Conservation (phyloP, 176 grass and related monocot genomes). For the Triticum aestivum region DNA sequence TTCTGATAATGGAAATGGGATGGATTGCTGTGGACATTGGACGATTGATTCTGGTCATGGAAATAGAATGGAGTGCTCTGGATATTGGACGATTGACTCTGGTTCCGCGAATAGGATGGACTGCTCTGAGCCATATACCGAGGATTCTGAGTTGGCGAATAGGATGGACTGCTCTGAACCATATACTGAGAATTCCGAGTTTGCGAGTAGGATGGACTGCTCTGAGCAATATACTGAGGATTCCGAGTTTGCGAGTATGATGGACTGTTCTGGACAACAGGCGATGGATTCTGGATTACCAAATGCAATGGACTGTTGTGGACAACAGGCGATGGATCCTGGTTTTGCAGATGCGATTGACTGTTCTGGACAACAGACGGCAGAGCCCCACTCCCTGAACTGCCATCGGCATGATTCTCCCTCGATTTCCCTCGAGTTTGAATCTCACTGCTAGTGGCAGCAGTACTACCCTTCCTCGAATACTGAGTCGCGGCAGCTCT, state of each 20-base stretch:
- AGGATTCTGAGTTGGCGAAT: background rate
- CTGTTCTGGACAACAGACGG: background rate
- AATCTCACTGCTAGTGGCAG: background rate
- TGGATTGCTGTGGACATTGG: background rate
- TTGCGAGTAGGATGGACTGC: background rate
- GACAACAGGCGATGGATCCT: slow-evolving; percentile 2
- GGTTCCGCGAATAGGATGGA: background rate
- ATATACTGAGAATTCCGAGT: background rate
- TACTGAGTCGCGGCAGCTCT: slow-evolving; percentile 66
- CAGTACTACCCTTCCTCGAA: slow-evolving; percentile 46
- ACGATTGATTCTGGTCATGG: background rate
- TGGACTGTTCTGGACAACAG: background rate
- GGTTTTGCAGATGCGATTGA: background rate
- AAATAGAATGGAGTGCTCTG: background rate
- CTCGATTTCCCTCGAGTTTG: background rate
- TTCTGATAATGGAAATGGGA: background rate
- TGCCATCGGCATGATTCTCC: background rate
- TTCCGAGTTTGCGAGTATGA: background rate
- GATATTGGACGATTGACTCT: background rate
- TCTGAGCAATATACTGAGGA: background rate
- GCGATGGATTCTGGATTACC: background rate
- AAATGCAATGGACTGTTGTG: background rate
- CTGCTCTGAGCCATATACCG: background rate
- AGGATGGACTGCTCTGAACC: too few relatives aligned
- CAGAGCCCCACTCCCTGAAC: background rate